Evolutionary conservation across 1,284 basidiomycete genomes (phyloP), one percentile per base, ranked within the genome.

Genomic region (Rhizoctonia solani): DNA sequence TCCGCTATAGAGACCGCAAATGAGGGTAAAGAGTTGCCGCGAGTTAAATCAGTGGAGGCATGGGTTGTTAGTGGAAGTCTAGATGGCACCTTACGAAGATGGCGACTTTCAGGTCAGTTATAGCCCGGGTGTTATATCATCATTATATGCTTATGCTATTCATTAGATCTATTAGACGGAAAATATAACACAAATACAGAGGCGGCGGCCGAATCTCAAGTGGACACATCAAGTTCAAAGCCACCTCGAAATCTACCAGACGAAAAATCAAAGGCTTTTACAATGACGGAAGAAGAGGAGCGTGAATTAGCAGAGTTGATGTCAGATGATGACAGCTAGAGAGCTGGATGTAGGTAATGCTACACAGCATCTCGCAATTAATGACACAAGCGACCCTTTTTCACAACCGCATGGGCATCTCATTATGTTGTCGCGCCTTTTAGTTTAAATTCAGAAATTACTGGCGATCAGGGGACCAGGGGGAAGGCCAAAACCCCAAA

Each of bases 11-110:
- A 75, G 54, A 81, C 77, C 19, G 77, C 77, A 50, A 76, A 84
- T 23, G 34, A 50, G 27, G 58, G 34, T 6, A 14, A 37, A 21
- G 42, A 52, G 19, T 41, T 37, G 27, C 37, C 39, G 37, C 55
- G 25, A 2, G 55, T 52, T 9, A 53, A 63, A 39, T 21, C n/a
- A 2, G 44, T 29, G 3, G 87, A 90, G 73, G 84, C 87, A 5
- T 93, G 90, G 89, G 81, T 95, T 46, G 77, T 97, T 42, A 93
- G 88, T 65, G 83, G 87, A 0, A 87, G 92, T 74, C 77, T 98
- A 61, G 95, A 98, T 75, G 85, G 87, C 32, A 96, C 94, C 5
- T 79, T 97, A 42, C 80, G 94, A 69, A 85, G 85, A 72, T 97
- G 94, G 93, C 84, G 80, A 73, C 76, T 95, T 30, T 77, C 79